Conservation (phyloP, 805 yeast species). For the Wickerhamiella lipophila region DNA sequence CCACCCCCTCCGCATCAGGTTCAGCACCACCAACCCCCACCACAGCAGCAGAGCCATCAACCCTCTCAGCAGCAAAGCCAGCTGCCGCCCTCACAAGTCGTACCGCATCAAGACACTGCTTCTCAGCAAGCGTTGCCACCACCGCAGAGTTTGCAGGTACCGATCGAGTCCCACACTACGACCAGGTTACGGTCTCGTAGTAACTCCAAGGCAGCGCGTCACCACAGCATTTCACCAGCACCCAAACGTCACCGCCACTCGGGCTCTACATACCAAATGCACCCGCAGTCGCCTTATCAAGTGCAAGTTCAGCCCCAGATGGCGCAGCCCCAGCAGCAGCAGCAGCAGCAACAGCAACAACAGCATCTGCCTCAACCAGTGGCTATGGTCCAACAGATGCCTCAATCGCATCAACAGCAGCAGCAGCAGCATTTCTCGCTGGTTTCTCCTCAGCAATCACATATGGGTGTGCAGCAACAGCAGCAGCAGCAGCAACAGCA, state of each 20-base stretch:
- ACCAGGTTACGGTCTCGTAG: slow-evolving; percentile 2
- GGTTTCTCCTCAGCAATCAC: slow-evolving; percentile 14
- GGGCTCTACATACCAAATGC: neutral
- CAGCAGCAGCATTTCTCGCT: slow-evolving; percentile 10
- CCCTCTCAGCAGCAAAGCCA: neutral
- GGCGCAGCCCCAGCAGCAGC: slow-evolving; percentile 7
- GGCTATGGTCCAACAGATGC: slow-evolving; percentile 11
- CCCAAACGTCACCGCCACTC: slow-evolving; percentile 8
- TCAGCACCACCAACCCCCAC: neutral
- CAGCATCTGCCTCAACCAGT: slow-evolving; percentile 13
- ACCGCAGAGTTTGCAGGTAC: slow-evolving; percentile 1
- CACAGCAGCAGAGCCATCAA: neutral
- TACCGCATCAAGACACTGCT: neutral
- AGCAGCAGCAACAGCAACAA: too few species aligned
- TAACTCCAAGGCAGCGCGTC: slow-evolving; percentile 3
- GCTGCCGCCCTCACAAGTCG: too few species aligned
- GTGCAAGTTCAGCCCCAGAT: slow-evolving; percentile 11
- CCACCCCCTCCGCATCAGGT: neutral
- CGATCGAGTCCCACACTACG: slow-evolving; percentile 8
- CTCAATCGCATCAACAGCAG: slow-evolving; percentile 2
- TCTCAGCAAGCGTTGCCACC: neutral
- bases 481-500: slow-evolving; percentile 9
- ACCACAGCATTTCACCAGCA: slow-evolving; percentile 8
- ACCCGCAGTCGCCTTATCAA: slow-evolving; percentile 9
- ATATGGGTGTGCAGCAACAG: slow-evolving; percentile 13